Base-by-base conservation (phyloP, 1,139 yeast species). In the Sugiyamaella novakii region DNA sequence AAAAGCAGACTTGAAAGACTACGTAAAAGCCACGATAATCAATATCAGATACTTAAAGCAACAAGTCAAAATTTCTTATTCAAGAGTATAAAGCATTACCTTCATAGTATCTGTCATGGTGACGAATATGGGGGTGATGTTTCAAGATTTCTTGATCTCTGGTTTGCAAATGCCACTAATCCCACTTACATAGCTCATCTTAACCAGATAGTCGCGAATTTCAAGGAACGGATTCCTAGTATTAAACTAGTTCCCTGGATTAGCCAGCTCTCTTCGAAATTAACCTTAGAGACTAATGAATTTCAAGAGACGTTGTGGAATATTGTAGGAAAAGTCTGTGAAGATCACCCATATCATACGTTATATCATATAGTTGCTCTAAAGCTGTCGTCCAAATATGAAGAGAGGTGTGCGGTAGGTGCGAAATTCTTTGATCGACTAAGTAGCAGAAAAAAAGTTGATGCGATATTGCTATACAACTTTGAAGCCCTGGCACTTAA, bases 71-170 rank as follows among this genome's bases (percentile, higher is more conserved):
- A 62, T 4, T 83, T 84, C 60, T 72, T 81, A 5, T 66, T 67
- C 15, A 76, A 79, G 38, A 80, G 95, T 0, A 72, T 85, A 10
- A 76, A 73, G 37, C 83, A 77, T 57, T 87, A 84, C 59, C 63
- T 88, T 49, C 73, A 71, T 43, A 73, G 87, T 43, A 68, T 84
- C 25, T 66, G 74, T 1, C 66, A 71, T 19, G 63, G 76, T 37
- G 78, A 75, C 33, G 71, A 69, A 11, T 74, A 72, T 52, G 77
- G 76, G 43, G 84, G 81, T 51, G 84, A 80, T 51, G 71, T 85
- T 45, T 95, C 88, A 57, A 77, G 87, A 48, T 84, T 91, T 54
- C 83, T 91, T 63, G 85, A 94, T 0, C 66, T 91, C n/a, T 91
- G 97, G 96, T 73, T 92, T 36, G 87, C 84, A 52, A 76, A 78